Base-by-base conservation (phyloP, 176 grass and related monocot species). In the Cenchrus americanus region DNA sequence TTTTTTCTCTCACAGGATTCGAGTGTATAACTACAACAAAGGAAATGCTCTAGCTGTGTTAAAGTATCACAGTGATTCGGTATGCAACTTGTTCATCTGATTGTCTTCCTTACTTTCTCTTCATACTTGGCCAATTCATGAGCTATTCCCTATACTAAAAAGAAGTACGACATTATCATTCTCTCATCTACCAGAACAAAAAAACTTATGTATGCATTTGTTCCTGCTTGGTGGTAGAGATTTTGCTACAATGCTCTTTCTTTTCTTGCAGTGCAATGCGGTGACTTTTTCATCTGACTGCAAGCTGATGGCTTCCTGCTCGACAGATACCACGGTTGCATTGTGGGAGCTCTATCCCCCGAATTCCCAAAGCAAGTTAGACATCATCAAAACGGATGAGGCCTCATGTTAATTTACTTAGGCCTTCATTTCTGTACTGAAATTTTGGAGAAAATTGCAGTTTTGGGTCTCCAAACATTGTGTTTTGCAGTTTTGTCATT, bases 251-350 rank as follows among this genome's bases (percentile, higher is more conserved):
- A 21, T 75, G 54, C 18, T 46, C 57, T 10, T 24, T 58, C 6
- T 70, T 37, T 71, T 14, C 37, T 75, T 82, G 22, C 80, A 95
- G 95, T 98, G 95, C 73, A 91, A 93, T 78, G 92, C 87, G 5
- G 91, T 93, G 75, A 73, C 89, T 4, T 98, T 98, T 77, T 91
- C 95, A 82, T 41, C 70, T 47, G 95, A 95, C 82, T 83, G 86
- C 80, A 95, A 93, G 85, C 34, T 89, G 79, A 82, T 98, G 92
- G 95, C 95, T 81, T 98, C 95, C 13, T 94, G 95, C 87, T 93
- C 92, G 0, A 85, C 84, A 42, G 95, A 98, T 65, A 91, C 92
- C 14, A 98, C 85, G 0, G 86, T 93, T 68, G 90, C 92, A 76
- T 68, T 98, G 21, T 95, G 95, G 95, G 86, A 94, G 82, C 76